Percentiles rank a stretch among this genome's conserved stretches.
phyloP scores from a whole-genome alignment of 2,329 filamentous ascomycete genomes.

The Aspergillus candidus region DNA sequence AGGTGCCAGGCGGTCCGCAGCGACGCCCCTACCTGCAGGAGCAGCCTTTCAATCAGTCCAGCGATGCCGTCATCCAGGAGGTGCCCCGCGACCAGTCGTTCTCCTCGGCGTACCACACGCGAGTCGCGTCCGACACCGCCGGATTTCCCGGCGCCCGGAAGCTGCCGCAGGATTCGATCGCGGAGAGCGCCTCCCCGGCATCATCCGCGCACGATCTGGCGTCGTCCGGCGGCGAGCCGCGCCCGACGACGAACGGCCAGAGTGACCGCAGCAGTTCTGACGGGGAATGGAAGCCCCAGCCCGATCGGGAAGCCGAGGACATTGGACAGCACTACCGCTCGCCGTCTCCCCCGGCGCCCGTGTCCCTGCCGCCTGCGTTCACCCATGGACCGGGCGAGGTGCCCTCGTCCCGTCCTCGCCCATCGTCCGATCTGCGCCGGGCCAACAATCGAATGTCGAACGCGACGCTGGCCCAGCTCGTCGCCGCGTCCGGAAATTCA shows the following conservation, averaged over 20 bases:
- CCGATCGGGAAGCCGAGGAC: constrained; percentile 20
- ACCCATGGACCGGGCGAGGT: constrained; percentile 66
- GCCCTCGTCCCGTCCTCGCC: constrained; percentile 63
- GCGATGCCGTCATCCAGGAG: constrained; percentile 30
- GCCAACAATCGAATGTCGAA: constrained; percentile 79
- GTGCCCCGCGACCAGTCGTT: constrained; percentile 18
- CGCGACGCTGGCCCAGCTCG: constrained; percentile 73
- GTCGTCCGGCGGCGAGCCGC: constrained; percentile 16
- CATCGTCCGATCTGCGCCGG: constrained; percentile 69
- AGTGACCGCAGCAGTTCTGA: constrained; percentile 39
- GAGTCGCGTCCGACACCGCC: constrained; percentile 29
- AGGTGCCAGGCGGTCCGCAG: constrained; percentile 27
- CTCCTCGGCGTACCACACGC: constrained; percentile 21
- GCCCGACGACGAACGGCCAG: constrained; percentile 19
- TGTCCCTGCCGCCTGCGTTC: constrained; percentile 72
- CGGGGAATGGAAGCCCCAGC: constrained; percentile 26
- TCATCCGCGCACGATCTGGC: constrained; percentile 34
- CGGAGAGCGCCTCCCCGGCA: constrained; percentile 25
- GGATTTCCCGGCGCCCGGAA: constrained; percentile 14
- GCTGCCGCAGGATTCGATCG: constrained; percentile 12
- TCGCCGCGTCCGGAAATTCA: constrained; percentile 57
- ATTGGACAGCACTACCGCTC: constrained; percentile 33
- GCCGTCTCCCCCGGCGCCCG: constrained; percentile 65
- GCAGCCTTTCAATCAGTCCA: constrained; percentile 29
- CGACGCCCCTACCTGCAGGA: constrained; percentile 15